These are phyloP conservation scores for Xylaria sp. DNA, from an alignment of 495 filamentous ascomycete genomes.

Conservation along the genomic window DNA sequence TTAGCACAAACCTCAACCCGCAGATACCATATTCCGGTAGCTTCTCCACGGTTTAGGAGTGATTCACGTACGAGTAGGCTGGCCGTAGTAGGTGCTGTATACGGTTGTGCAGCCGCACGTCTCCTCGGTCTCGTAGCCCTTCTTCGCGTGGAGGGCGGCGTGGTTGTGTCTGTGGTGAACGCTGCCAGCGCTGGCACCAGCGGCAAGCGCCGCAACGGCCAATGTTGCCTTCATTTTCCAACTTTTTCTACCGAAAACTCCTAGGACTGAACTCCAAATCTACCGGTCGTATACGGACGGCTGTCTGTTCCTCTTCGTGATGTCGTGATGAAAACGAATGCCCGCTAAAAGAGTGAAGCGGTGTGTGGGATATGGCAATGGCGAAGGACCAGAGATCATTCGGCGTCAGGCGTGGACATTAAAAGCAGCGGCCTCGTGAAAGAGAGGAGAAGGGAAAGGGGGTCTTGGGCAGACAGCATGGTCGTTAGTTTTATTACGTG, in stretches of 20 bases:
- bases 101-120: conserved; percentile 70
- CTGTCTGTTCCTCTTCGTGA: conserved; percentile 47
- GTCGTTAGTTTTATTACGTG: conserved; percentile 44
- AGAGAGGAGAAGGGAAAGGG: conserved; percentile 50
- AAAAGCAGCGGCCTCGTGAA: conserved; percentile 51
- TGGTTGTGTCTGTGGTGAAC: conserved; percentile 64
- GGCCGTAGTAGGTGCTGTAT: conserved; percentile 64
- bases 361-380: conserved; percentile 65
- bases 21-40: not conserved
- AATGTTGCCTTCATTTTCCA: conserved; percentile 71
- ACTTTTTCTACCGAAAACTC: conserved; percentile 30
- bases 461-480: conserved; percentile 35
- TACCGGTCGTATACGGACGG: conserved; percentile 33
- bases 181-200: conserved; percentile 63
- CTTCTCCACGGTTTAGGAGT: not conserved
- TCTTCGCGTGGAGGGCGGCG: conserved; percentile 57
- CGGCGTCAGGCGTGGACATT: conserved; percentile 58
- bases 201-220: conserved; percentile 68
- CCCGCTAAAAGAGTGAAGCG: conserved; percentile 98
- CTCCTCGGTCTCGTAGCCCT: conserved; percentile 38
- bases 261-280: conserved; percentile 29
- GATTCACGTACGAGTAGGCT: conserved; percentile 61
- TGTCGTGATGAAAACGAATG: conserved; percentile 68
- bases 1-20: conserved; percentile 8
- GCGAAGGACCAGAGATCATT: conserved; percentile 59